Conservation (phyloP, 192 early-diverging fungal genomes). For the Powellomyces hirtus region DNA sequence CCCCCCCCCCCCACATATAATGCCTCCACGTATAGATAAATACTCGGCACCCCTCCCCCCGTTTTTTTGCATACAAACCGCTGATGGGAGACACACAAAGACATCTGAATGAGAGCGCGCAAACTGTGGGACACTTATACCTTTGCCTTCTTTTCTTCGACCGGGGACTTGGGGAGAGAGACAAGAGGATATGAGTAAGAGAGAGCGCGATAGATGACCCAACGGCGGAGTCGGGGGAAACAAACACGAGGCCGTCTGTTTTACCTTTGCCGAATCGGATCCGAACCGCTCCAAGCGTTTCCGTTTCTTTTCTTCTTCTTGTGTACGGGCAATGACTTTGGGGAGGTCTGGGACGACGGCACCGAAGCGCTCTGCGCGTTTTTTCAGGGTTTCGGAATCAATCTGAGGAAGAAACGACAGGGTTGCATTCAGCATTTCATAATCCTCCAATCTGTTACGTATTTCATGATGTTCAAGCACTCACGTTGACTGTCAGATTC, state of each 20-base stretch:
- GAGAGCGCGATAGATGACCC: not conserved
- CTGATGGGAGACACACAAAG: too few species aligned
- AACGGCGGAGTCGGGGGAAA: too few species aligned
- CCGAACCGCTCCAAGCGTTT: slow-evolving; percentile 64
- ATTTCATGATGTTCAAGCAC: too few species aligned
- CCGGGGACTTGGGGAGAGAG: not conserved
- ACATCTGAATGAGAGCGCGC: too few species aligned
- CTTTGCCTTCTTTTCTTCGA: not conserved
- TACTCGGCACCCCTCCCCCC: too few species aligned
- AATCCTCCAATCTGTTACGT: too few species aligned
- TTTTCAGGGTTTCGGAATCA: slow-evolving; percentile 51
- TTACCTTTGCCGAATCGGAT: not conserved
- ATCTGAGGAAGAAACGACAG: slow-evolving; percentile 8
- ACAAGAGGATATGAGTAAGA: not conserved
- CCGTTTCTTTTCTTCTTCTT: slow-evolving; percentile 66
- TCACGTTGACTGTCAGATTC: slow-evolving; percentile 18
- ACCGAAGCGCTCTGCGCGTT: slow-evolving; percentile 55
- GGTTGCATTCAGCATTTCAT: too few species aligned
- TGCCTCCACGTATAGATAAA: too few species aligned
- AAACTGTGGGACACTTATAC: too few species aligned
- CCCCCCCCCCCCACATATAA: too few species aligned
- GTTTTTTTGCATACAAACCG: too few species aligned
- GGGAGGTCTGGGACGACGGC: slow-evolving; percentile 16
- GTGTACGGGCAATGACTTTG: slow-evolving; percentile 3
- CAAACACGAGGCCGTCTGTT: too few species aligned